Evolutionary conservation across 805 yeast species (phyloP).

Genomic region (Brettanomyces nanus): DNA sequence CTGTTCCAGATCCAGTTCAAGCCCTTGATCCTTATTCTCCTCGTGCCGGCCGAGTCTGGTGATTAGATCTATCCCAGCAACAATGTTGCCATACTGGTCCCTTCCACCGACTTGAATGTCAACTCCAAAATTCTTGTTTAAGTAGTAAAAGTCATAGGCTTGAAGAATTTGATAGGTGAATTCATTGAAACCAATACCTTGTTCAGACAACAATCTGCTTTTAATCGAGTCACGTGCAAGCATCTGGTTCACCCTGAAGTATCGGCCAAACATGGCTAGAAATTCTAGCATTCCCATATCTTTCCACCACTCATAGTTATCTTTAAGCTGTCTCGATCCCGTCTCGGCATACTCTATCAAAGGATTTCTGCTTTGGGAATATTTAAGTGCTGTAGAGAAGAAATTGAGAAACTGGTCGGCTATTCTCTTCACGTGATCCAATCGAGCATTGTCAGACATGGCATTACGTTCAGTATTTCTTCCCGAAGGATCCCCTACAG

Average conservation of each 20-base stretch:
- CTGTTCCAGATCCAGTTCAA: no score
- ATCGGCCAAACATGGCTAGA: conserved; percentile 65
- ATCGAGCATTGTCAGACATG: conserved; percentile 45
- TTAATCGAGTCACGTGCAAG: conserved; percentile 81
- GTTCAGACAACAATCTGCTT: conserved; percentile 56
- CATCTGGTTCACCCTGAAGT: conserved; percentile 80
- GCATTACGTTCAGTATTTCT: conserved; percentile 63
- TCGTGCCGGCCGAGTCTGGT: conserved; percentile 37
- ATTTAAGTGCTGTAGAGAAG: conserved; percentile 50
- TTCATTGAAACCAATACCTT: conserved; percentile 88
- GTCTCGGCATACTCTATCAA: conserved; percentile 6
- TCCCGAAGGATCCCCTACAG: conserved; percentile 96
- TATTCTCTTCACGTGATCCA: conserved; percentile 51
- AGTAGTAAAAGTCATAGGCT: conserved; percentile 87
- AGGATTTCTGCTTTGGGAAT: conserved; percentile 46
- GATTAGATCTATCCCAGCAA: conserved; percentile 89
- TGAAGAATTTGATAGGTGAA: conserved; percentile 89
- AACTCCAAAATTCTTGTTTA: conserved; percentile 52
- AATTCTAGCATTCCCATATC: conserved; percentile 70
- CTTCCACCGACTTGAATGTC: conserved; percentile 87
- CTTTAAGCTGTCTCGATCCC: conserved; percentile 27
- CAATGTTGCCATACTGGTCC: conserved; percentile 97
- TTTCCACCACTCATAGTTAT: conserved; percentile 85
- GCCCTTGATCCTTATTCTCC: background rate
- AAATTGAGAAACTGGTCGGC: conserved; percentile 54